Evolutionary conservation across 2,329 filamentous ascomycete species (phyloP).

Genomic region (Coniosporium uncinatum): DNA sequence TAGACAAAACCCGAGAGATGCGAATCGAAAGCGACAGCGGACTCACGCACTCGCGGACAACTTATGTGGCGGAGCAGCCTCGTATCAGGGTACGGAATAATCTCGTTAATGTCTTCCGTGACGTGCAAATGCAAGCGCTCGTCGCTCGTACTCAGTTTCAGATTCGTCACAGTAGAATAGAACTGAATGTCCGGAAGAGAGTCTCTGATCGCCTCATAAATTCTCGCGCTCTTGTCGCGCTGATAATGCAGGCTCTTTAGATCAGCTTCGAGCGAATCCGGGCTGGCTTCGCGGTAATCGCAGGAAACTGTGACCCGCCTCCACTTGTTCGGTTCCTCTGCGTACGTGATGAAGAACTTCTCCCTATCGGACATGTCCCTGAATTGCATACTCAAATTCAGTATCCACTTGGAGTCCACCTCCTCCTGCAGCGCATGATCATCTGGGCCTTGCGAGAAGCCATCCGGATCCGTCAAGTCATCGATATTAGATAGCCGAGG

Average conservation of each 20-base stretch:
- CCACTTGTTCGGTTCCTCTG: slow-evolving; percentile 74
- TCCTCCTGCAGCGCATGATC: slow-evolving; percentile 69
- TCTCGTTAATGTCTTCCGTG: slow-evolving; percentile 95
- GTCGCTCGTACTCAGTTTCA: slow-evolving; percentile 86
- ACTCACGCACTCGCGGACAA: slow-evolving; percentile 36
- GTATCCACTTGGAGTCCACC: slow-evolving; percentile 85
- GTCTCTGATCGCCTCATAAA: slow-evolving; percentile 92
- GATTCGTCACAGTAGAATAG: slow-evolving; percentile 91
- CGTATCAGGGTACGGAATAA: slow-evolving; percentile 77
- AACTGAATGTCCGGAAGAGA: slow-evolving; percentile 93
- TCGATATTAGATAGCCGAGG: slow-evolving; percentile 6
- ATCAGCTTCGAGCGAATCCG: slow-evolving; percentile 79
- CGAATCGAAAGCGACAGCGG: slow-evolving; percentile 76
- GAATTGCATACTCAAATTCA: slow-evolving; percentile 98
- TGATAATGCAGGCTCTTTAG: slow-evolving; percentile 75
- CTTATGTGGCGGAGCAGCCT: slow-evolving; percentile 68
- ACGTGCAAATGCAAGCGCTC: slow-evolving; percentile 93
- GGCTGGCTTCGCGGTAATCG: slow-evolving; percentile 74
- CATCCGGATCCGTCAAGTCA: slow-evolving; percentile 10
- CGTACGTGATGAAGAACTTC: slow-evolving; percentile 97
- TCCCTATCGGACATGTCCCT: slow-evolving; percentile 88
- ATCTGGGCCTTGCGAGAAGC: slow-evolving; percentile 32
- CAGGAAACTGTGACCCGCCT: slow-evolving; percentile 88
- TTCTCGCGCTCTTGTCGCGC: slow-evolving; percentile 85
- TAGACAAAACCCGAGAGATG: slow-evolving; percentile 98